A percentile compares a stretch with the other conserved stretches of the same genome.
These are phyloP conservation scores for Vigna reflexopilosa DNA, from an alignment of 306 rosid genomes.

Conservation along the genomic window DNA sequence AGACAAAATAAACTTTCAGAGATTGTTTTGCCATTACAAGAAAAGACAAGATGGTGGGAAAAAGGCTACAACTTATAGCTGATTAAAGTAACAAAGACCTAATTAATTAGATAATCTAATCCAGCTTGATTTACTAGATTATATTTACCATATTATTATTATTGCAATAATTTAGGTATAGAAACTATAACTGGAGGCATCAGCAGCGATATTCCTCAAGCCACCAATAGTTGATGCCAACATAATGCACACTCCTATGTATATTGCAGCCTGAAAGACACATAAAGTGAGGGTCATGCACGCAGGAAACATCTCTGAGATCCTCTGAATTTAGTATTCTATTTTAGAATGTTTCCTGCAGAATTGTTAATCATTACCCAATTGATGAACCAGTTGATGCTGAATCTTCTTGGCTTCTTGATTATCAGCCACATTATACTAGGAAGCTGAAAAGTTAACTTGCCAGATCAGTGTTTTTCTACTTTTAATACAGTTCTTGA, in stretches of 20 bases:
- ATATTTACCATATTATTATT: neutral
- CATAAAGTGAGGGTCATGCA: conserved; percentile 9
- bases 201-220: conserved; percentile 73
- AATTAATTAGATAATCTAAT: neutral
- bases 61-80: neutral
- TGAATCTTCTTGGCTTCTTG: conserved; percentile 83
- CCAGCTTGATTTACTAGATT: conserved; percentile 13
- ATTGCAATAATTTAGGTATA: conserved; percentile 55
- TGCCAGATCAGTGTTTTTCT: conserved; percentile 6
- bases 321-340: neutral
- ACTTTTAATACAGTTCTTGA: neutral
- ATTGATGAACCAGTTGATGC: conserved; percentile 85
- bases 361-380: conserved; percentile 63
- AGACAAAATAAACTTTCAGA: neutral
- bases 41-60: neutral
- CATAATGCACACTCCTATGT: conserved; percentile 85
- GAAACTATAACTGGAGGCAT: conserved; percentile 83
- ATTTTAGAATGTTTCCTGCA: neutral
- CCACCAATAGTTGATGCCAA: conserved; percentile 91
- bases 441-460: conserved; percentile 70
- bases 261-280: conserved; percentile 65
- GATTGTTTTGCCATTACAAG: neutral
- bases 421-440: conserved; percentile 86
- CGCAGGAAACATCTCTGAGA: neutral
- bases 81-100: neutral